Base-by-base conservation (phyloP, 257 asterid genomes). In the Solanum piurae region DNA sequence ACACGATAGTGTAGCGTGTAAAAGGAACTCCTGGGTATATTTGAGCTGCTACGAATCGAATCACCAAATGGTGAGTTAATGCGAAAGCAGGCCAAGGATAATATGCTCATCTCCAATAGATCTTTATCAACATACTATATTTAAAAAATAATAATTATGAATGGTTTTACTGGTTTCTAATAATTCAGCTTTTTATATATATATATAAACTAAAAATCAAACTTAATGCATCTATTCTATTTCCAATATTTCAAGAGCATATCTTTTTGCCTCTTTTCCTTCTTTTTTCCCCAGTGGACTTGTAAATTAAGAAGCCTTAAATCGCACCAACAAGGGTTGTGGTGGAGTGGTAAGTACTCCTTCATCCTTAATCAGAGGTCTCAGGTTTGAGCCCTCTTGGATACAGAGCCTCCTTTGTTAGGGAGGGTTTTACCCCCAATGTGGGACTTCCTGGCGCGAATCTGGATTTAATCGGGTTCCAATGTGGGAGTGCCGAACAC, bases 1-100 rank as follows among this genome's bases (percentile, higher is more conserved):
- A n/a, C 18, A n/a, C 2, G n/a, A 18, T 55, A 55, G 64, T 0
- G 64, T 55, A 55, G 64, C 10, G 25, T 7, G 25, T 55, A 55
- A 20, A 55, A 55, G 11, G 1, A 55, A 55, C 11, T 55, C 5
- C 0, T 55, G 5, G 0, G 18, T 1, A 49, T 16, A 49, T 0
- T 16, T 49, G 60, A 23, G 60, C 60, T 55, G 5, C 0, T 55
- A 7, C 0, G n/a, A 55, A 6, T 55, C 1, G 0, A 55, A 55
- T 55, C 0, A 55, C n/a, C 9, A 55, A 55, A 55, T 55, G 64
- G n/a, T 18, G 64, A 55, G 64, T 55, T 55, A 6, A 55, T 18
- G n/a, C n/a, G n/a, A 18, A 55, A 55, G n/a, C 2, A 6, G 64
- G 10, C 4, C 1, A 64, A 10, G 71, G 16, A 62, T 10, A 62